A percentile compares a stretch with the other conserved stretches of the same genome.
Conservation (phyloP, 2,329 filamentous ascomycete genomes). For the Aschersonia sp. region DNA sequence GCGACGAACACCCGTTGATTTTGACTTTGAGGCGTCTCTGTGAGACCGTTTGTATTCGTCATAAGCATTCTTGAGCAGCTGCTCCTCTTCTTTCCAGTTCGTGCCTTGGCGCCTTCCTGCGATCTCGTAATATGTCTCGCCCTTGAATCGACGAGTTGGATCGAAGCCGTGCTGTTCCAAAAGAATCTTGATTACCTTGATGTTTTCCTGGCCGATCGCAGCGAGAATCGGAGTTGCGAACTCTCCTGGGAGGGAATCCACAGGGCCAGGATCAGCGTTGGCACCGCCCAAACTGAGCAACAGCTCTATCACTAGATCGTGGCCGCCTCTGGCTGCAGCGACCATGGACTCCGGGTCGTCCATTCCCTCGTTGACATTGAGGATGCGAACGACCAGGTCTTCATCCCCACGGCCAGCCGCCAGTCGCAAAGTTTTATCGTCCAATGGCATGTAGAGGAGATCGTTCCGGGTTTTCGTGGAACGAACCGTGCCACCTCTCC, state of each 20-base stretch:
- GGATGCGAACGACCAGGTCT: slow-evolving; percentile 44
- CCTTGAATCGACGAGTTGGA: slow-evolving; percentile 62
- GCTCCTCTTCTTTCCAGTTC: slow-evolving; percentile 79
- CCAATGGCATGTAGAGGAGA: slow-evolving; percentile 46
- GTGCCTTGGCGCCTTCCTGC: slow-evolving; percentile 71
- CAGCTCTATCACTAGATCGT: slow-evolving; percentile 75
- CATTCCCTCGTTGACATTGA: slow-evolving; percentile 45
- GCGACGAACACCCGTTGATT: slow-evolving; percentile 30
- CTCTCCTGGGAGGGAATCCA: slow-evolving; percentile 46
- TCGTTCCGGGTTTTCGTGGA: slow-evolving; percentile 52
- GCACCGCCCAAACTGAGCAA: slow-evolving; percentile 53
- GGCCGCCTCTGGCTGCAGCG: slow-evolving; percentile 80
- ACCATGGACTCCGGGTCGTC: slow-evolving; percentile 79
- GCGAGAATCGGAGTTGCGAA: slow-evolving; percentile 87
- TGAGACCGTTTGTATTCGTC: slow-evolving; percentile 45
- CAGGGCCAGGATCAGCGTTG: slow-evolving; percentile 53
- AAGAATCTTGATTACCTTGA: slow-evolving; percentile 70
- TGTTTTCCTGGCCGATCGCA: slow-evolving; percentile 78
- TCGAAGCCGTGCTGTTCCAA: slow-evolving; percentile 68
- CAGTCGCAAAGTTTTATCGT: slow-evolving; percentile 44
- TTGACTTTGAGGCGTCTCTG: slow-evolving; percentile 32
- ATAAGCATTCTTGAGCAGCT: slow-evolving; percentile 63
- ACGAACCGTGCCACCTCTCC: slow-evolving; percentile 39
- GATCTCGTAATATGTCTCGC: slow-evolving; percentile 76
- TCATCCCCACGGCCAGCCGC: slow-evolving; percentile 48